Base-by-base conservation (phyloP, 306 rosid species). In the Corylus heterophylla region DNA sequence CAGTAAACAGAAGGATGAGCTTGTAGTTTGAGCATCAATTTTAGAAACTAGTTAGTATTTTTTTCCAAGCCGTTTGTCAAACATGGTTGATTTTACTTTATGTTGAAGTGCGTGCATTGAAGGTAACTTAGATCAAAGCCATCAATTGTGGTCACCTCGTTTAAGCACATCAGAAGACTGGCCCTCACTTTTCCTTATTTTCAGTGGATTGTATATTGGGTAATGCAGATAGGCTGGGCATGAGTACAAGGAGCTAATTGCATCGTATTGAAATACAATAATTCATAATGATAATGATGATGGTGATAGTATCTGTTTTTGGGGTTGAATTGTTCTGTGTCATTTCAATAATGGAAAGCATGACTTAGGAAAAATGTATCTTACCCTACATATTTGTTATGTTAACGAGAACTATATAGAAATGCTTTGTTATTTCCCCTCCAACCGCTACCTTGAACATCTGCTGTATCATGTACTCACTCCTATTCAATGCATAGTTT, bases 131-230 rank as follows among this genome's bases (percentile, higher is more conserved):
- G 13, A 58, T 22, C 16, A 59, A 55, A 14, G 25, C 35, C 66
- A n/a, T 12, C 37, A 59, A 22, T 25, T 59, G 37, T 16, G 35
- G 16, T 59, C 16, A 13, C 31, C 37, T 59, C 66, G 11, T 10
- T 59, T 22, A 54, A 54, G 22, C 59, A 59, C 35, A 59, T 22
- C 16, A 25, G 66, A 59, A 59, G 37, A 54, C 37, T 12, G 7
- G 66, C 37, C 22, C 39, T 25, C 11, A 6, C 31, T 59, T 59
- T 5, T 58, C 54, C 72, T 50, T 61, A 50, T 59, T 75, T 45
- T 59, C 67, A 70, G 35, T 27, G 17, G 73, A 71, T 64, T 74
- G 52, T 63, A 62, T 74, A 22, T 45, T 31, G 50, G 39, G 42
- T 12, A 50, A 48, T 49, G 11, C 37, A 50, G 42, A 66, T 69